Percentiles rank a stretch among this genome's conserved stretches.
Conservation (phyloP, 1,139 yeast genomes). For the Diutina sp. region DNA sequence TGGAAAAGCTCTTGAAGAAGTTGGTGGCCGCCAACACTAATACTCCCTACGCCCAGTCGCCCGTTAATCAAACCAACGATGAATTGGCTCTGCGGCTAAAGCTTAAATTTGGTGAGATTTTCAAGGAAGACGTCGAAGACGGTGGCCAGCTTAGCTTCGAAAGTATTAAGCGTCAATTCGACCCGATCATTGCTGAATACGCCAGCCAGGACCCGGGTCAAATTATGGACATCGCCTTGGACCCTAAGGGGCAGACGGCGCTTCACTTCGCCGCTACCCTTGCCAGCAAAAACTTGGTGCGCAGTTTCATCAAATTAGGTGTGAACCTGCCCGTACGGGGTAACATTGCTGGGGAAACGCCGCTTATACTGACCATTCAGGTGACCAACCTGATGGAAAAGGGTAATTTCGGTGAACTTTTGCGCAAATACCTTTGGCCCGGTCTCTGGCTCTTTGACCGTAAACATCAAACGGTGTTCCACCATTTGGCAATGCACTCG, state of each 20-base stretch:
- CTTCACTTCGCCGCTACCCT: slow-evolving; percentile 34
- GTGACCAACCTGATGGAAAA: slow-evolving; percentile 36
- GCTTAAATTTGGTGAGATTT: slow-evolving; percentile 28
- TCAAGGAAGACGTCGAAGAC: slow-evolving; percentile 10
- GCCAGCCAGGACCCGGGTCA: not conserved
- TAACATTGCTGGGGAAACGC: slow-evolving; percentile 25
- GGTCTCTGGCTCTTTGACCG: slow-evolving; percentile 24
- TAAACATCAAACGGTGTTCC: slow-evolving; percentile 23
- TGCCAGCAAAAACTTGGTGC: slow-evolving; percentile 25
- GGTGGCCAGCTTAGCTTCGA: slow-evolving; percentile 4
- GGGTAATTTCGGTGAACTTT: slow-evolving; percentile 24
- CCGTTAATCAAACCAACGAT: slow-evolving; percentile 14
- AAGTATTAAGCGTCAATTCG: slow-evolving; percentile 9
- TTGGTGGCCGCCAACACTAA: slow-evolving; percentile 12
- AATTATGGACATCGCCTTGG: slow-evolving; percentile 25
- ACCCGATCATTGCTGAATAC: slow-evolving; percentile 7
- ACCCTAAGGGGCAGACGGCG: slow-evolving; percentile 30
- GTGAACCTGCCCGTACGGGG: slow-evolving; percentile 32
- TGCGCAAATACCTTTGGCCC: slow-evolving; percentile 25
- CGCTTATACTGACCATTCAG: slow-evolving; percentile 25
- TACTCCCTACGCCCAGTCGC: slow-evolving; percentile 42
- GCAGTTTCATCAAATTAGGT: slow-evolving; percentile 22
- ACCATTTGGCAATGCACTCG: slow-evolving; percentile 20
- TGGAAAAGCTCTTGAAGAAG: slow-evolving; percentile 2
- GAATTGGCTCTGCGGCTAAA: slow-evolving; percentile 36